Evolutionary conservation across 345 rosid species (phyloP).

Genomic region (Dipteronia sinensis): DNA sequence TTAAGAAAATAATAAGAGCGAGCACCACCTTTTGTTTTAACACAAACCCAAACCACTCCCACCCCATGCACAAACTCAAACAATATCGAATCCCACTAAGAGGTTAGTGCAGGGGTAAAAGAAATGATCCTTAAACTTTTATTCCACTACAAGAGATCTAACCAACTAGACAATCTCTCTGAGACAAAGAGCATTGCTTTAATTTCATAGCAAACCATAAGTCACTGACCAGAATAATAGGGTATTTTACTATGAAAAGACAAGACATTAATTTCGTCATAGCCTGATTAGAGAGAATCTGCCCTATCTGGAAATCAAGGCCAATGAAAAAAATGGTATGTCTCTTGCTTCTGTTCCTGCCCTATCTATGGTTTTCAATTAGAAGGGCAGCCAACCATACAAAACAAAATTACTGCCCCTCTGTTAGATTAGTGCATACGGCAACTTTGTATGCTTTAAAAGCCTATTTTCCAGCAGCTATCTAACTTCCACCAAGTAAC

Average conservation of each 20-base stretch:
- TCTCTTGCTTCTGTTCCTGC: no score
- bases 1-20: slow-evolving; percentile 1
- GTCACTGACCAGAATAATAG: background rate
- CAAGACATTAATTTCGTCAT: background rate
- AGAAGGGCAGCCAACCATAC: no score
- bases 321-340: background rate
- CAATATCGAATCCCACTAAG: background rate
- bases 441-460: no score
- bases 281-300: background rate
- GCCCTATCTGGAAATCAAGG: background rate
- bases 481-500: no score
- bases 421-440: no score
- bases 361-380: no score
- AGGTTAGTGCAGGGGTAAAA: background rate
- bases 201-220: slow-evolving; percentile 5
- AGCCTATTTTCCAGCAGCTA: no score
- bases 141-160: background rate
- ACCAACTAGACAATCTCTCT: background rate
- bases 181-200: background rate
- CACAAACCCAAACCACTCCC: background rate
- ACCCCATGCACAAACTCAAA: background rate
- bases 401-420: no score
- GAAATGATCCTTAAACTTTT: background rate
- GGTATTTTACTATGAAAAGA: background rate
- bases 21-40: background rate